A percentile compares a stretch with the other conserved stretches of the same genome.
These are phyloP conservation scores for Bipolaris zeicola DNA, from an alignment of 2,329 filamentous ascomycete genomes.

Conservation along the genomic window DNA sequence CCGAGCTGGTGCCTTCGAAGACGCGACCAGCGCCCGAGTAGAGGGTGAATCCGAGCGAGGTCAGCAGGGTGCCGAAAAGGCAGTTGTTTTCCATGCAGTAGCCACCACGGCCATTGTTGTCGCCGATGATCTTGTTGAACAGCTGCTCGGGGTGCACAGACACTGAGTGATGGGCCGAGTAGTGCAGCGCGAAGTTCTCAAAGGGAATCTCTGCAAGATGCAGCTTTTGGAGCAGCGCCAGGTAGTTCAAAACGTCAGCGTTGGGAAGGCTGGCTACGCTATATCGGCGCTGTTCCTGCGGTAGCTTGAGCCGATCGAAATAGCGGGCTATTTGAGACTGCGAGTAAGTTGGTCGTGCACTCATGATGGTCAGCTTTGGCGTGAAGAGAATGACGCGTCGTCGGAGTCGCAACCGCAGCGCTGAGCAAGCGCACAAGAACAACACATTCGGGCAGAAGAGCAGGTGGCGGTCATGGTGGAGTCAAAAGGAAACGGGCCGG, in stretches of 20 bases:
- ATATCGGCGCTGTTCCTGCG: constrained; percentile 31
- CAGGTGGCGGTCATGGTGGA: neutral
- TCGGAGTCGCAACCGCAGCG: neutral
- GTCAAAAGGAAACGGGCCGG: constrained; percentile 1
- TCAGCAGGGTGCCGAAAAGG: constrained; percentile 59
- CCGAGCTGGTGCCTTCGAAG: constrained; percentile 30
- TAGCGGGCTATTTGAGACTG: constrained; percentile 41
- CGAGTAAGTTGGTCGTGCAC: constrained; percentile 27
- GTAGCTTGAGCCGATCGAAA: constrained; percentile 43
- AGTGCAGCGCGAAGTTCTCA: constrained; percentile 63
- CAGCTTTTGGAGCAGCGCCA: constrained; percentile 39
- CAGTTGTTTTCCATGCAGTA: constrained; percentile 67
- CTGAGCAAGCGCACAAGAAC: neutral
- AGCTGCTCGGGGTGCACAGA: constrained; percentile 57
- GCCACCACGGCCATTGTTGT: constrained; percentile 57
- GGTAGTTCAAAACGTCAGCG: constrained; percentile 35
- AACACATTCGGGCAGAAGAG: neutral
- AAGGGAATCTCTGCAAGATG: constrained; percentile 60
- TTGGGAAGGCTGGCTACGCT: constrained; percentile 28
- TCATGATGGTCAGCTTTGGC: constrained; percentile 8
- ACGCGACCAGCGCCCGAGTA: constrained; percentile 51
- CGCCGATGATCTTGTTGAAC: constrained; percentile 61
- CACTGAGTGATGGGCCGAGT: constrained; percentile 48
- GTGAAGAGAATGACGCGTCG: neutral
- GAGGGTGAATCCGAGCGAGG: constrained; percentile 57